Conservation (phyloP, 257 asterid species). For the Solanum stenotomum region DNA sequence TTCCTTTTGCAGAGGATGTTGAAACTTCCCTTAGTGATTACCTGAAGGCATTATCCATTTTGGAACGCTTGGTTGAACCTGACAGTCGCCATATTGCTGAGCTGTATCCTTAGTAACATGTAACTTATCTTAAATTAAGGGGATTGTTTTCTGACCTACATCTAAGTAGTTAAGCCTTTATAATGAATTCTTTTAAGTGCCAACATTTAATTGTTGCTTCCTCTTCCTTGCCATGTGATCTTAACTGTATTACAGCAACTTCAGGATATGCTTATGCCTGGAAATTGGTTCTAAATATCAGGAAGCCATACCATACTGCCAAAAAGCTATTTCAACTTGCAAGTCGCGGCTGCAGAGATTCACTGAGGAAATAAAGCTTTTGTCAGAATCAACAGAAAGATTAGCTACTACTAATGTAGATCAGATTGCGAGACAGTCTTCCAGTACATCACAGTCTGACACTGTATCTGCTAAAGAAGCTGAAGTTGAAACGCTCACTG, state of each 20-base stretch:
- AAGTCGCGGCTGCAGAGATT: constrained; percentile 65
- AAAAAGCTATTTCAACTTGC: constrained; percentile 74
- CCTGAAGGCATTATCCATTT: constrained; percentile 73
- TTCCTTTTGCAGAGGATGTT: constrained; percentile 61
- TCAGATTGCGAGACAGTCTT: constrained; percentile 28
- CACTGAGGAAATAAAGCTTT: constrained; percentile 27
- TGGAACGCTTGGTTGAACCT: constrained; percentile 81
- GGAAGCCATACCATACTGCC: constrained; percentile 74
- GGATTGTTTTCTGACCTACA: background rate
- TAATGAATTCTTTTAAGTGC: background rate
- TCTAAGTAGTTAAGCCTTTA: background rate
- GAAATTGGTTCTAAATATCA: constrained; percentile 84
- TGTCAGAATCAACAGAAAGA: constrained; percentile 17
- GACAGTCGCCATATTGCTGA: constrained; percentile 87
- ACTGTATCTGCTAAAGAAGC: constrained; percentile 41
- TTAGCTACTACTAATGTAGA: constrained; percentile 29
- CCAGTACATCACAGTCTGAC: constrained; percentile 29
- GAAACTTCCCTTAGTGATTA: constrained; percentile 95
- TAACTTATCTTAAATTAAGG: background rate
- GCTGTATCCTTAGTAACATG: constrained; percentile 63
- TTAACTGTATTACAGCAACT: constrained; percentile 60
- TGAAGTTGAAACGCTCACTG: constrained; percentile 60
- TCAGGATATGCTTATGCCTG: constrained; percentile 80
- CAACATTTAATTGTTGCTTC: background rate
- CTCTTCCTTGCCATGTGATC: constrained; percentile 6